These are phyloP conservation scores for Suillus brevipes DNA, from an alignment of 768 basidiomycete genomes.

Conservation along the genomic window DNA sequence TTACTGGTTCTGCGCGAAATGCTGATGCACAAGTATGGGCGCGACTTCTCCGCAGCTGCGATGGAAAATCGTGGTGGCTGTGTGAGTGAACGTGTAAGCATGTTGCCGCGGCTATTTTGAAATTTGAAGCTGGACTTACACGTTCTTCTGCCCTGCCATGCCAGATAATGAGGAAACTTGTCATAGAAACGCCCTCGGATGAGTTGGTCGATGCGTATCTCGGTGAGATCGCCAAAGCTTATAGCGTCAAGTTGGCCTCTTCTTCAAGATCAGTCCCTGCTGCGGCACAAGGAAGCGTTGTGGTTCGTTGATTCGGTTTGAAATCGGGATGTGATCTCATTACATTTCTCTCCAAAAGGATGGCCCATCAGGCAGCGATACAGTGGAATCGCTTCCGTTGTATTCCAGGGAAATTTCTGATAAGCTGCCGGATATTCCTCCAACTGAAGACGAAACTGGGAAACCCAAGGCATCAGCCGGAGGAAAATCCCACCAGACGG, in stretches of 20 bases:
- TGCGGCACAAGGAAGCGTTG: conserved; percentile 35
- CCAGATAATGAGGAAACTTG: conserved; percentile 77
- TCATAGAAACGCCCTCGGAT: conserved; percentile 63
- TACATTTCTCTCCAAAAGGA: background rate
- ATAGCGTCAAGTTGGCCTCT: conserved; percentile 69
- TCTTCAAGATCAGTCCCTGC: conserved; percentile 27
- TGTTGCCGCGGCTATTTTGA: background rate
- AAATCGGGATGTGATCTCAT: background rate
- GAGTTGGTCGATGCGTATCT: conserved; percentile 88
- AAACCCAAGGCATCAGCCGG: conserved; percentile 18
- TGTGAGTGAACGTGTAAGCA: conserved; percentile 80
- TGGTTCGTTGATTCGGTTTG: conserved; percentile 36
- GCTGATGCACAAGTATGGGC: conserved; percentile 94
- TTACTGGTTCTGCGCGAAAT: conserved; percentile 89
- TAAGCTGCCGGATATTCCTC: conserved; percentile 53
- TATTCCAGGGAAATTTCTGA: conserved; percentile 31
- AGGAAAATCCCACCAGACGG: conserved; percentile 3
- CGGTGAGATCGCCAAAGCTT: conserved; percentile 85
- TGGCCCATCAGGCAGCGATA: conserved; percentile 5
- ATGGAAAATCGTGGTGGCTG: conserved; percentile 82
- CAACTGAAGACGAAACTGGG: conserved; percentile 47
- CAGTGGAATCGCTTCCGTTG: conserved; percentile 24
- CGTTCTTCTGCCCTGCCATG: conserved; percentile 2
- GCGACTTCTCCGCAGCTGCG: conserved; percentile 82
- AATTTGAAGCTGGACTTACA: conserved; percentile 2